phyloP scores from a whole-genome alignment of 257 asterid species.

The Solanum dulcamara region DNA sequence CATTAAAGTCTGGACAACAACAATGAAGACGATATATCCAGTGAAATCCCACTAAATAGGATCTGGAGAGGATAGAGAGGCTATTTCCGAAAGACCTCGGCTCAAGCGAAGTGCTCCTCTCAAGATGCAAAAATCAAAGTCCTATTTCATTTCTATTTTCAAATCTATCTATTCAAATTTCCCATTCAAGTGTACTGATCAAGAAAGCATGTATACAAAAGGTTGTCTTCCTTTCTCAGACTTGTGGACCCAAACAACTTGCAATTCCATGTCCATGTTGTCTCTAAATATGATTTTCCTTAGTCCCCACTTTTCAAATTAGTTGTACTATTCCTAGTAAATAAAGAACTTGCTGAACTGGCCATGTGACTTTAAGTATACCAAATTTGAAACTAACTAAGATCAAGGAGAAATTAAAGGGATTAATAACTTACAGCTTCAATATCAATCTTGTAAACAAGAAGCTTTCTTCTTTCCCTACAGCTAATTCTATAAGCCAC shows the following conservation, averaged over 20 bases:
- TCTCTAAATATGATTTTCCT: neutral
- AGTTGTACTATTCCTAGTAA: neutral
- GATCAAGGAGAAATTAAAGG: neutral
- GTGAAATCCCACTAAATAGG: neutral
- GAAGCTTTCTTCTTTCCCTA: constrained; percentile 79
- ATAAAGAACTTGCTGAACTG: neutral
- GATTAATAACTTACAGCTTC: constrained; percentile 71
- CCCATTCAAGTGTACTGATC: neutral
- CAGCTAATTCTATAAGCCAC: constrained; percentile 87
- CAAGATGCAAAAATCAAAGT: neutral
- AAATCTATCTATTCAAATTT: neutral
- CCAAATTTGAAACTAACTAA: neutral
- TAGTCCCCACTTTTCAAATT: neutral
- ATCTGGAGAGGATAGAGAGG: neutral
- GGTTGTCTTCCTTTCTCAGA: neutral
- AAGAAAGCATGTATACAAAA: neutral
- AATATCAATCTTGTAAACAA: constrained; percentile 79
- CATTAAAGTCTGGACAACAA: neutral
- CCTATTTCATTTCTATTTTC: neutral
- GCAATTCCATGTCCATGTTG: neutral
- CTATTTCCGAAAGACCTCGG: neutral
- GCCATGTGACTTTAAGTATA: neutral
- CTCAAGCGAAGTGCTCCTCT: neutral
- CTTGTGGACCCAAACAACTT: neutral
- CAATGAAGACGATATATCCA: neutral